phyloP scores from a whole-genome alignment of 1,284 basidiomycete species.

The Abortiporus biennis region DNA sequence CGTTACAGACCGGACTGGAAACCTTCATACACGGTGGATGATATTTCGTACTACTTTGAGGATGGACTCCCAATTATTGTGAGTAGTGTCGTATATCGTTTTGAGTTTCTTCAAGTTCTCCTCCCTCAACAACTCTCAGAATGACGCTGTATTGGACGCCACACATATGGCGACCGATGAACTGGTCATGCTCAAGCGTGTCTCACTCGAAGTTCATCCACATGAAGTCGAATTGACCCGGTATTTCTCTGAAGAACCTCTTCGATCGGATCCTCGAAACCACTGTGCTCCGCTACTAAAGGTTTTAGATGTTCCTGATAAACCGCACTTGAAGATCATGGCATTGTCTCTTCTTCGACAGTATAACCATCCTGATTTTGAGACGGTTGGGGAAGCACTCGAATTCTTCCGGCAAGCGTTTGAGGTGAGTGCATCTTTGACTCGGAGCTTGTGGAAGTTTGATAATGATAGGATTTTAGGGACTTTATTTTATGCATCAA shows the following conservation, averaged over 20 bases:
- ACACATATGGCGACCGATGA: slow-evolving; percentile 7
- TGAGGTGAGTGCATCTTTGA: not conserved
- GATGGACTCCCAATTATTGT: no score
- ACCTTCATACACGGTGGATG: slow-evolving; percentile 10
- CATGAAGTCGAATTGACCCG: not conserved
- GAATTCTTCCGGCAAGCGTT: no score
- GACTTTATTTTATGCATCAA: slow-evolving; percentile 18
- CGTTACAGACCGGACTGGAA: slow-evolving; percentile 14
- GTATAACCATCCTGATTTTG: not conserved
- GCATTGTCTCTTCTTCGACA: not conserved
- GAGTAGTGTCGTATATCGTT: slow-evolving; percentile 1
- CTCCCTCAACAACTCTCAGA: no score
- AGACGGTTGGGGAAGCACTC: slow-evolving; percentile 3
- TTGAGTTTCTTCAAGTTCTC: not conserved
- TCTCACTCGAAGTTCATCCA: slow-evolving; percentile 8
- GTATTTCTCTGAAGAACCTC: not conserved
- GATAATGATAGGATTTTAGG: slow-evolving; percentile 14
- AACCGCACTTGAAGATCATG: not conserved
- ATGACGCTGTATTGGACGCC: slow-evolving; percentile 11
- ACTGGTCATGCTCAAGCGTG: no score
- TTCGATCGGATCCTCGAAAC: not conserved
- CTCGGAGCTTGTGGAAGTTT: not conserved
- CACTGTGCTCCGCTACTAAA: slow-evolving; percentile 1
- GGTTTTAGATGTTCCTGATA: not conserved
- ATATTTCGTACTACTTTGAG: slow-evolving; percentile 9